Evolutionary conservation across 2,329 filamentous ascomycete species (phyloP).

Genomic region (Ilyonectria destructans): DNA sequence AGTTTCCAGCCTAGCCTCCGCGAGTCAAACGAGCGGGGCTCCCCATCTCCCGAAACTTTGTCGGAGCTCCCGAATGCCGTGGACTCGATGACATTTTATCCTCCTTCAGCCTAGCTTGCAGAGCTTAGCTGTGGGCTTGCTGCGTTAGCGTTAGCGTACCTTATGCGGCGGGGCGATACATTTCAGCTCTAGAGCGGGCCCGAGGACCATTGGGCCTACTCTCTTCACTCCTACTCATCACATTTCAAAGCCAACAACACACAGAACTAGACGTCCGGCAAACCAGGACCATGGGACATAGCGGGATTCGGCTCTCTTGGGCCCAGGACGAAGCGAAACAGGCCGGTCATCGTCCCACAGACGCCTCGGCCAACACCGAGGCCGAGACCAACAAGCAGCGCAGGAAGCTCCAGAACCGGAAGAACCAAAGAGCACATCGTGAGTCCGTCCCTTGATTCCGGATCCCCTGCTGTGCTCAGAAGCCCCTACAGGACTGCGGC

Average conservation of each 20-base stretch:
- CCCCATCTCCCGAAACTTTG: too few species aligned
- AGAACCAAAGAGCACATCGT: constrained; percentile 5
- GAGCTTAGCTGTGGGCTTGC: background rate
- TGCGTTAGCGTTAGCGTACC: background rate
- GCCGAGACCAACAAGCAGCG: constrained; percentile 1
- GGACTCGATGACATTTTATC: background rate
- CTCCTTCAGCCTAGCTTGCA: background rate
- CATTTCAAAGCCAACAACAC: background rate
- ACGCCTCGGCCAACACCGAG: background rate
- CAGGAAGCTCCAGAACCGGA: constrained; percentile 7
- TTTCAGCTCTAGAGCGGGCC: background rate
- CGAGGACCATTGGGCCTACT: background rate
- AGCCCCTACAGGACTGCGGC: background rate
- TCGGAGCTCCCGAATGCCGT: background rate
- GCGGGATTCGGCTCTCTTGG: background rate
- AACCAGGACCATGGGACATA: background rate
- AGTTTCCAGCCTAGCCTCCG: background rate
- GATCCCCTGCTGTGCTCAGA: background rate
- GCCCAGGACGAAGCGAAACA: background rate
- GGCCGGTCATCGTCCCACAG: background rate
- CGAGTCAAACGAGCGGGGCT: background rate
- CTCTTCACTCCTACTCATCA: background rate
- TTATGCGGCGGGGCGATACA: background rate
- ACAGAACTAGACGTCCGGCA: background rate
- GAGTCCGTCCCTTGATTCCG: background rate